These are phyloP conservation scores for Eragrostis curvula DNA, from an alignment of 176 grass and related monocot species.

Conservation along the genomic window DNA sequence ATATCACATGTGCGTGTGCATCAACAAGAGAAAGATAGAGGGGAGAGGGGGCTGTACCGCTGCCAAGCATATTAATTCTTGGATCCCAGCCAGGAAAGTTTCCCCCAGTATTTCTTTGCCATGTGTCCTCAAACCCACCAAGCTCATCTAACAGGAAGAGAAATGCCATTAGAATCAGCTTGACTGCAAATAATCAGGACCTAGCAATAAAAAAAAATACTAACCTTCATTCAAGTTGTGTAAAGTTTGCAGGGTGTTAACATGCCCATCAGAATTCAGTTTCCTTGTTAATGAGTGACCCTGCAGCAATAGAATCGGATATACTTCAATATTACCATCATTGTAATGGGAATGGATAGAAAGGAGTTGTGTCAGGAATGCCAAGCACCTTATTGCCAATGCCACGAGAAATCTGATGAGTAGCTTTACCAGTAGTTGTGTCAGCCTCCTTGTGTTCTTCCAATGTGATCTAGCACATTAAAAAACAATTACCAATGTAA, in stretches of 20 bases:
- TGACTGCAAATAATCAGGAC: constrained; percentile 4
- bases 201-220: background rate
- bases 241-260: constrained; percentile 66
- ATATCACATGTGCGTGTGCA: no score
- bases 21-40: background rate
- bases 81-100: constrained; percentile 53
- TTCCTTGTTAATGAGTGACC: constrained; percentile 78
- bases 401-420: constrained; percentile 74
- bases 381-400: constrained; percentile 70
- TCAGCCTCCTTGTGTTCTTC: constrained; percentile 90
- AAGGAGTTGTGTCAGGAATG: constrained; percentile 6
- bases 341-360: constrained; percentile 9
- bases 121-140: constrained; percentile 63
- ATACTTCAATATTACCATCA: constrained; percentile 7
- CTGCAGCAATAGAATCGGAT: constrained; percentile 35
- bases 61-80: constrained; percentile 43
- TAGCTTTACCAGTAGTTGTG: constrained; percentile 63
- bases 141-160: constrained; percentile 52
- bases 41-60: constrained; percentile 9
- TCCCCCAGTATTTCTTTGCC: constrained; percentile 58
- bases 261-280: constrained; percentile 53
- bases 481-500: constrained; percentile 33
- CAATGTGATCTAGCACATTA: constrained; percentile 55
- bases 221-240: constrained; percentile 75
- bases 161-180: constrained; percentile 21